Percentiles rank a stretch among this genome's conserved stretches.
phyloP scores from a whole-genome alignment of 495 filamentous ascomycete genomes.

The Neurospora sp. region DNA sequence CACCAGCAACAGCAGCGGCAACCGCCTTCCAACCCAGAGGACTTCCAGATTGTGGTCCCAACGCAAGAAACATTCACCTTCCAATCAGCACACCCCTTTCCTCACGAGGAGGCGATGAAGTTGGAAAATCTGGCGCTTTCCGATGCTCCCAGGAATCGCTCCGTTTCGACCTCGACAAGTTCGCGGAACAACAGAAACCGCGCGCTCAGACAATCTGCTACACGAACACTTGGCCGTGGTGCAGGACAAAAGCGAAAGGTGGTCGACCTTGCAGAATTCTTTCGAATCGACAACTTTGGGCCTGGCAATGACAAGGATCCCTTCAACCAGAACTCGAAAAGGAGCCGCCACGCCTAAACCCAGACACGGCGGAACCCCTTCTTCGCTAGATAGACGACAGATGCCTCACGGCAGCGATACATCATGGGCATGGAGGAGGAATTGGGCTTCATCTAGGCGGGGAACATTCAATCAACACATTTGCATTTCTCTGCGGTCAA shows the following conservation, averaged over 20 bases:
- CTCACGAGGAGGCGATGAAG: constrained; percentile 59
- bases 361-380: background rate
- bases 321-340: constrained; percentile 57
- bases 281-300: constrained; percentile 61
- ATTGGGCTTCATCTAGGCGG: background rate
- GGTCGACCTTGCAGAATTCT: constrained; percentile 65
- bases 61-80: constrained; percentile 57
- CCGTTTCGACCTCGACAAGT: constrained; percentile 39
- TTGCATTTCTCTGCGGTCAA: background rate
- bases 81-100: constrained; percentile 55
- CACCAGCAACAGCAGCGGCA: constrained; percentile 13
- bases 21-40: constrained; percentile 21
- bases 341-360: constrained; percentile 54
- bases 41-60: constrained; percentile 27
- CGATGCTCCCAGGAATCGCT: constrained; percentile 23
- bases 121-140: constrained; percentile 42
- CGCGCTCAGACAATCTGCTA: constrained; percentile 28
- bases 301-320: constrained; percentile 50
- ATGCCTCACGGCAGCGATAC: background rate
- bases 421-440: background rate
- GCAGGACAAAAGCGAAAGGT: constrained; percentile 69
- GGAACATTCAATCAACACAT: background rate
- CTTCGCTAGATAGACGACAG: background rate
- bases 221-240: constrained; percentile 37
- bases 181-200: constrained; percentile 38